Evolutionary conservation across 345 rosid species (phyloP), one percentile per base, ranked within the genome.

Genomic region (Cardamine occulta): DNA sequence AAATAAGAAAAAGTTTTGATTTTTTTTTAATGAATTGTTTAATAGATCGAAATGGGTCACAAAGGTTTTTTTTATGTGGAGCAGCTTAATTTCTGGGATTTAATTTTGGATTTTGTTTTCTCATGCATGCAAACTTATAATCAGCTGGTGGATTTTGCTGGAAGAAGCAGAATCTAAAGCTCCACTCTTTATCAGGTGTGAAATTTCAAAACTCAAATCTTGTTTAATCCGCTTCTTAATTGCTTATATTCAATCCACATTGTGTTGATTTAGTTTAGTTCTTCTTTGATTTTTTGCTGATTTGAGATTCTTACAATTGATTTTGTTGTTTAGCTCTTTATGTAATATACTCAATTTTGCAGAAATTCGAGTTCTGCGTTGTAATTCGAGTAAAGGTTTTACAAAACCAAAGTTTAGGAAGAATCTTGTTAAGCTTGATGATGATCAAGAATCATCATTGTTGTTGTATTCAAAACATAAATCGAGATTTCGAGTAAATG

Each of bases 401-500:
- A 65, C 72, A 63, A 73, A 76, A 56, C 63, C 57, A 7, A 83
- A 78, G 68, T 73, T 66, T 76, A 77, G 66, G 81, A 73, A 26
- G 67, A 73, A 39, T 73, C 71, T 51, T 61, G 37, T 49, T 45
- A 80, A 73, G 80, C 76, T 77, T 79, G 53, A 72, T 56, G 74
- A 63, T 56, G 72, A 51, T 73, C 51, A 60, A 78, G 69, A 59
- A 35, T 67, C 69, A 34, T 60, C 70, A 6, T 52, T 66, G 8
- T 9, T 52, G 28, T 61, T 60, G 65, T 44, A 63, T 52, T 48
- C 74, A 1, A 67, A 75, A 74, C 78, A 59, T 24, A 80, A 75
- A 17, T 39, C 44, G 17, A 85, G 68, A 70, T 80, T 76, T 79
- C 68, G 62, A 32, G 91, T 83, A 23, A 78, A 81, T 83, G 92